Evolutionary conservation across 1,284 basidiomycete species (phyloP).

Genomic region (Heterobasidion occidentale): DNA sequence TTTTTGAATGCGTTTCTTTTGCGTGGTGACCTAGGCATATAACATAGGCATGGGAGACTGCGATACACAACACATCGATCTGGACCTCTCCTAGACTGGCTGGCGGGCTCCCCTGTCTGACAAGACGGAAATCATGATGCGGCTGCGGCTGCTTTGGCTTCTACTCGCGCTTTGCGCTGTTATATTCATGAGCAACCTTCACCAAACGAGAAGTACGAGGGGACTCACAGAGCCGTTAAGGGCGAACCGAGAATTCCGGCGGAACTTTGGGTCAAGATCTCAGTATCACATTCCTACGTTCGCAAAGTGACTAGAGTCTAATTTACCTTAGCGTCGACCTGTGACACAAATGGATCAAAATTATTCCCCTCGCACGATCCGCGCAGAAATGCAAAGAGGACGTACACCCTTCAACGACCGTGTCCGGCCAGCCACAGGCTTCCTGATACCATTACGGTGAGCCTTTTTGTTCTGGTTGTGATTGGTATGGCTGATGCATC

Average conservation of each 20-base stretch:
- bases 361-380: not conserved
- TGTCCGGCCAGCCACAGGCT: slow-evolving; percentile 68
- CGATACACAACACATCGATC: slow-evolving; percentile 8
- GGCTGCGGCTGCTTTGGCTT: slow-evolving; percentile 43
- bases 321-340: slow-evolving; percentile 83
- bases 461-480: slow-evolving; percentile 96
- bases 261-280: slow-evolving; percentile 48
- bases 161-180: slow-evolving; percentile 58
- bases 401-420: slow-evolving; percentile 89
- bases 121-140: slow-evolving; percentile 29
- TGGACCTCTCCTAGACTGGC: slow-evolving; percentile 1
- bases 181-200: slow-evolving; percentile 7
- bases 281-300: not conserved
- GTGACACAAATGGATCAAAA: slow-evolving; percentile 6
- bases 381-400: slow-evolving; percentile 16
- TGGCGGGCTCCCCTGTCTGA: not conserved
- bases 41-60: slow-evolving; percentile 9
- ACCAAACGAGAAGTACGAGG: slow-evolving; percentile 6
- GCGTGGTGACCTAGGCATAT: slow-evolving; percentile 11
- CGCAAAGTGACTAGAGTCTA: slow-evolving; percentile 4
- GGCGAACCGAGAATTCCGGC: slow-evolving; percentile 77
- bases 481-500: slow-evolving; percentile 61
- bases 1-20: slow-evolving; percentile 11
- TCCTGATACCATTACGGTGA: slow-evolving; percentile 96
- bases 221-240: slow-evolving; percentile 69